A percentile compares a stretch with the other conserved stretches of the same genome.
Evolutionary conservation across 2,329 filamentous ascomycete species (phyloP).

Genomic region (Chaetothyriales sp.): DNA sequence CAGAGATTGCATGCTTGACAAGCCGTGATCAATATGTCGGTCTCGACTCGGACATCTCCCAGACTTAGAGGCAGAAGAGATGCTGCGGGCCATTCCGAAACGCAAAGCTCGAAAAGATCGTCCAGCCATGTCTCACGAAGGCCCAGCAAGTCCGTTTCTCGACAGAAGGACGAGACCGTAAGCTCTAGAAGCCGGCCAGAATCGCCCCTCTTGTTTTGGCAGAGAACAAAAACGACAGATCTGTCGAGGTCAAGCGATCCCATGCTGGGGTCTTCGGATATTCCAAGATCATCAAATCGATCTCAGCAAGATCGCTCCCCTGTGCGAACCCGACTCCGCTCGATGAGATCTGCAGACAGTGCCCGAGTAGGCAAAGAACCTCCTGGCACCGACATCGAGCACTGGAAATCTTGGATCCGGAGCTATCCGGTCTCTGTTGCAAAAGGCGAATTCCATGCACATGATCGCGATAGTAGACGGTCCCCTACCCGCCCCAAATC

Average conservation of each 20-base stretch:
- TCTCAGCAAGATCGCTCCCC: neutral
- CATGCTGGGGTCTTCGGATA: neutral
- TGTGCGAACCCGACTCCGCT: neutral
- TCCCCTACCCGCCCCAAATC: neutral
- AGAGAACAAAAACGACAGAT: neutral
- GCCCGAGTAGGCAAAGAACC: neutral
- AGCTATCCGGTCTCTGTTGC: neutral
- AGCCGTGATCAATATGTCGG: constrained; percentile 7
- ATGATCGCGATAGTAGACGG: neutral
- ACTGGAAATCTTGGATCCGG: neutral
- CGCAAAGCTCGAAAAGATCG: constrained; percentile 8
- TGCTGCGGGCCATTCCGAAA: constrained; percentile 6
- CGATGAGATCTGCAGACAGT: neutral
- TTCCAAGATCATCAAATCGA: neutral
- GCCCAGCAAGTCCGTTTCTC: constrained; percentile 11
- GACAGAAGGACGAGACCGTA: constrained; percentile 11
- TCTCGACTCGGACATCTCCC: constrained; percentile 10
- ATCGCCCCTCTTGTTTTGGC: constrained; percentile 1
- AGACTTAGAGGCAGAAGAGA: constrained; percentile 10
- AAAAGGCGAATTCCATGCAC: neutral
- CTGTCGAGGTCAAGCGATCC: neutral
- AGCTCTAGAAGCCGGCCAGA: constrained; percentile 2
- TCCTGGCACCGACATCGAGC: neutral
- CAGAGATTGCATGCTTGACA: neutral
- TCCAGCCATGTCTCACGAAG: constrained; percentile 11